phyloP scores from a whole-genome alignment of 371 early-diverging fungal genomes.

The Spraguea lophii region DNA sequence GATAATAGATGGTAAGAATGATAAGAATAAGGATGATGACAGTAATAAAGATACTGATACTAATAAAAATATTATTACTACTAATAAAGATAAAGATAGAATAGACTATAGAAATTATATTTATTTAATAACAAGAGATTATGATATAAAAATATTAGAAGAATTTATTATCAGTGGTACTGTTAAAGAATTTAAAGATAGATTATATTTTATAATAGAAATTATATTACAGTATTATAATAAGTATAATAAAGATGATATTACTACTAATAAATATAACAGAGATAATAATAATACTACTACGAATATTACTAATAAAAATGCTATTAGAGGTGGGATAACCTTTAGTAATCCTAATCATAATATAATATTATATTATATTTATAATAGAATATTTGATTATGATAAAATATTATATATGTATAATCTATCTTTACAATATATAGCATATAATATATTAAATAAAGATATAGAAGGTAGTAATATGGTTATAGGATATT shows the following conservation, averaged over 20 bases:
- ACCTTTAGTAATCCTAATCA: too few relatives aligned
- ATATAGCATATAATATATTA: too few relatives aligned
- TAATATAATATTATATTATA: too few relatives aligned
- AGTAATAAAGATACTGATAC: neutral
- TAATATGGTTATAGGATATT: too few relatives aligned
- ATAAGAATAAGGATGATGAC: neutral
- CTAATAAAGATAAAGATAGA: neutral
- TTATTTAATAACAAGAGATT: slow-evolving; percentile 4
- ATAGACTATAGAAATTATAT: slow-evolving; percentile 22
- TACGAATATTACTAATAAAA: too few relatives aligned
- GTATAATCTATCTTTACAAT: too few relatives aligned
- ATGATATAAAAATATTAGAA: slow-evolving; percentile 5
- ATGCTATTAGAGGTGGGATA: too few relatives aligned
- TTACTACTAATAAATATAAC: too few relatives aligned
- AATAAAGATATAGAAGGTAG: too few relatives aligned
- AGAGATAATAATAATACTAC: too few relatives aligned
- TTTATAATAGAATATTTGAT: too few relatives aligned
- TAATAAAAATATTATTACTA: neutral
- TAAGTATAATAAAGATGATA: neutral
- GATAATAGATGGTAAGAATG: neutral
- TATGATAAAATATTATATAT: too few relatives aligned
- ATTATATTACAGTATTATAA: neutral
- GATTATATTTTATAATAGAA: slow-evolving; percentile 13
- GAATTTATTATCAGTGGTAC: slow-evolving; percentile 20
- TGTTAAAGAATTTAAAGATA: slow-evolving; percentile 26